These are phyloP conservation scores for Fagus crenata DNA, from an alignment of 306 rosid genomes.

Conservation along the genomic window DNA sequence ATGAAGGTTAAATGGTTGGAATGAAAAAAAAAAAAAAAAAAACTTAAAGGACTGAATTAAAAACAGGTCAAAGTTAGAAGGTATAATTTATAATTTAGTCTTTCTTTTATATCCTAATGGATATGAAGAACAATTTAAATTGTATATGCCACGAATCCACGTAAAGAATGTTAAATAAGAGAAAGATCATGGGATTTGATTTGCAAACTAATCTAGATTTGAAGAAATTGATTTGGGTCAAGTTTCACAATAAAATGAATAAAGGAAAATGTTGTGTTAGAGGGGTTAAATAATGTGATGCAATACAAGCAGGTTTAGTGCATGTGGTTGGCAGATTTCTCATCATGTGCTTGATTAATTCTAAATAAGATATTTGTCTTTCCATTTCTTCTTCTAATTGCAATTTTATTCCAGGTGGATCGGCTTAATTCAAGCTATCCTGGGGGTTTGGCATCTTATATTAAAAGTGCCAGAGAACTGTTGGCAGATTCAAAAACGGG, in stretches of 20 bases:
- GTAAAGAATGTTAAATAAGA: not conserved
- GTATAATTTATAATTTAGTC: not conserved
- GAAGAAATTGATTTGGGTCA: not conserved
- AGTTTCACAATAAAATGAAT: not conserved
- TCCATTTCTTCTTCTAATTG: conserved; percentile 18
- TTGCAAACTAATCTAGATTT: conserved; percentile 9
- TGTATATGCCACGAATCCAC: not conserved
- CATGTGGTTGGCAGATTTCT: too few relatives aligned
- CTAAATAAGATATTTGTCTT: not conserved
- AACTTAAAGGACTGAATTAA: too few relatives aligned
- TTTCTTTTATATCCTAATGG: not conserved
- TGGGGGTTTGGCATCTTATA: conserved; percentile 75
- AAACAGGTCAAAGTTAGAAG: too few relatives aligned
- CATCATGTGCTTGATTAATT: not conserved
- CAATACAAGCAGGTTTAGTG: not conserved
- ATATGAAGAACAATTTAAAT: not conserved
- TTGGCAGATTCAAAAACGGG: conserved; percentile 87
- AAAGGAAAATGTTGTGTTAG: not conserved
- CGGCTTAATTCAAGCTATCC: conserved; percentile 81
- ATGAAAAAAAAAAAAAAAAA: too few relatives aligned
- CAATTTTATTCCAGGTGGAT: conserved; percentile 46
- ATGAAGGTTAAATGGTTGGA: too few relatives aligned
- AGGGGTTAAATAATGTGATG: not conserved
- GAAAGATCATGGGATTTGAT: not conserved
- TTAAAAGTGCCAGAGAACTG: conserved; percentile 75